Evolutionary conservation across 345 rosid species (phyloP).

Genomic region (Lepidium didymum): DNA sequence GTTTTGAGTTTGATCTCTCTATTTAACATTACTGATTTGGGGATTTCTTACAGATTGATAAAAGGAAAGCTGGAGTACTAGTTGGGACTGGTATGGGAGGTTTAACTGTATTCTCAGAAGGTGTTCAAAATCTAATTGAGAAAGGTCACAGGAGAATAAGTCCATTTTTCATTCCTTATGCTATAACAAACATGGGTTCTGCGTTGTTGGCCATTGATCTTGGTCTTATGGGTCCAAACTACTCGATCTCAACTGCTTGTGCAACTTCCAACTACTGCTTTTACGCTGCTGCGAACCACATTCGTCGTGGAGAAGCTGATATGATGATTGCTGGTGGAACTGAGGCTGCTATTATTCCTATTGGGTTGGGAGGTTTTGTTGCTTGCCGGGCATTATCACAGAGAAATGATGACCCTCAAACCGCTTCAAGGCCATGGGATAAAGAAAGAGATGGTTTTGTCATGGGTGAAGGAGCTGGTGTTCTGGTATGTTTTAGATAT

Average conservation of each 20-base stretch:
- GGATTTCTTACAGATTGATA: slow-evolving; percentile 55
- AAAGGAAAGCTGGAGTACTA: slow-evolving; percentile 79
- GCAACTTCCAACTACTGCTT: slow-evolving; percentile 97
- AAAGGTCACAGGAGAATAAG: slow-evolving; percentile 80
- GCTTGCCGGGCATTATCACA: slow-evolving; percentile 98
- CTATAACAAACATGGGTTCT: slow-evolving; percentile 93
- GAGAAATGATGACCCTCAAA: slow-evolving; percentile 95
- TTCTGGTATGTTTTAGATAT: slow-evolving; percentile 58
- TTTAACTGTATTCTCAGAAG: slow-evolving; percentile 78
- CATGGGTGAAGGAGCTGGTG: slow-evolving; percentile 99
- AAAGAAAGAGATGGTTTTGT: slow-evolving; percentile 90
- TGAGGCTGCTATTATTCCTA: slow-evolving; percentile 95
- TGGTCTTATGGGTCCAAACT: slow-evolving; percentile 99
- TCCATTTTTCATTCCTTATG: slow-evolving; percentile 90
- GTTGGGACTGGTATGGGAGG: slow-evolving; percentile 99
- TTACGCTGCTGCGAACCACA: slow-evolving; percentile 97
- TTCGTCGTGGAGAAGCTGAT: slow-evolving; percentile 99
- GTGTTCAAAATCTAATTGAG: slow-evolving; percentile 75
- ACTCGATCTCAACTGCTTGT: slow-evolving; percentile 96
- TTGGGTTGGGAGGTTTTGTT: slow-evolving; percentile 95
- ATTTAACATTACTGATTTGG: not conserved
- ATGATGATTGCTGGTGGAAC: slow-evolving; percentile 99
- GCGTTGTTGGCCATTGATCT: slow-evolving; percentile 90
- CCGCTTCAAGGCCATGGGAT: slow-evolving; percentile 99
- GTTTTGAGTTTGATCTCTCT: not conserved